These are phyloP conservation scores for Sisymbrium altissimum DNA, from an alignment of 345 rosid genomes.

Conservation along the genomic window DNA sequence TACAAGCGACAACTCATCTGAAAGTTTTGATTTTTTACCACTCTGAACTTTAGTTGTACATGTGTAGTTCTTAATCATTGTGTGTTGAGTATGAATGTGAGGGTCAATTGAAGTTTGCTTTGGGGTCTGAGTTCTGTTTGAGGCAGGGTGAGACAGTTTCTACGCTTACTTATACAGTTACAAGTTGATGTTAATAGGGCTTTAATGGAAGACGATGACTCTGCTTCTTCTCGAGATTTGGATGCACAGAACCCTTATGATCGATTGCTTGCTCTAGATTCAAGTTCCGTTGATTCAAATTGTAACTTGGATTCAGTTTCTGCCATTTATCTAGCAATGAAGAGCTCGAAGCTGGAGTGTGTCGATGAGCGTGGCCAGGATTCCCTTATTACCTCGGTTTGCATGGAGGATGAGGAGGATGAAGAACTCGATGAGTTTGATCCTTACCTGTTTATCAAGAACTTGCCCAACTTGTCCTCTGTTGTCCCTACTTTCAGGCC, in stretches of 20 bases:
- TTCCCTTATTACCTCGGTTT: slow-evolving; percentile 54
- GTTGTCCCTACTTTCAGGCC: slow-evolving; percentile 90
- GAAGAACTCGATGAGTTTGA: slow-evolving; percentile 90
- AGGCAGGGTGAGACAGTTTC: neutral
- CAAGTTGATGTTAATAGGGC: slow-evolving; percentile 26
- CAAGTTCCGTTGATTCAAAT: slow-evolving; percentile 37
- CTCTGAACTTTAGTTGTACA: too few species aligned
- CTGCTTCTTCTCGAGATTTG: slow-evolving; percentile 34
- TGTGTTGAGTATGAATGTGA: slow-evolving; percentile 1
- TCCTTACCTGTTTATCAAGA: slow-evolving; percentile 88
- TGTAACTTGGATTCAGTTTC: slow-evolving; percentile 63
- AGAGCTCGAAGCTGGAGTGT: slow-evolving; percentile 90
- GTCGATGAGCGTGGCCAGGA: slow-evolving; percentile 85
- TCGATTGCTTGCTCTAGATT: slow-evolving; percentile 40
- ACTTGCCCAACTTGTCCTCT: slow-evolving; percentile 80
- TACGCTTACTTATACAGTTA: slow-evolving; percentile 1
- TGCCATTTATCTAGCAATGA: slow-evolving; percentile 95
- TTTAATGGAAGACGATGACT: slow-evolving; percentile 36
- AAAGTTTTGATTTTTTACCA: neutral
- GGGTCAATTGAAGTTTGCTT: neutral
- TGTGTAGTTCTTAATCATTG: too few species aligned
- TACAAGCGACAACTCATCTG: neutral
- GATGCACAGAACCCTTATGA: slow-evolving; percentile 33
- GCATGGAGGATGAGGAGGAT: slow-evolving; percentile 65
- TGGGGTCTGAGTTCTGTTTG: neutral